phyloP scores from a whole-genome alignment of 1,284 basidiomycete genomes.

The Meira miltonrushii region DNA sequence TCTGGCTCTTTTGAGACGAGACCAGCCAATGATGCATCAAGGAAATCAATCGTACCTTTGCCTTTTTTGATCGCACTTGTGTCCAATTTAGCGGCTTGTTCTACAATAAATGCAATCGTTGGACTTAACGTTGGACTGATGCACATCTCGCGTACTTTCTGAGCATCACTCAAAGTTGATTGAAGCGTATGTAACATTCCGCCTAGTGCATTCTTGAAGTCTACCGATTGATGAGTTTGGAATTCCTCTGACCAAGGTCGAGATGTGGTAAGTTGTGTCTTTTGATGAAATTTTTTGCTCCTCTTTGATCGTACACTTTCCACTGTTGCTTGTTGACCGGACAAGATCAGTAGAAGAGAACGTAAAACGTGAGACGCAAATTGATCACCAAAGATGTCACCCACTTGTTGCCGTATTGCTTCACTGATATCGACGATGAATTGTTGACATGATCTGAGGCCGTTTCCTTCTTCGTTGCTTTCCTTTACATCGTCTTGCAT shows the following conservation, averaged over 20 bases:
- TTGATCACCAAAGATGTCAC: slow-evolving; percentile 24
- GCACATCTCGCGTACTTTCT: slow-evolving; percentile 21
- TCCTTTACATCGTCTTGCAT: slow-evolving; percentile 7
- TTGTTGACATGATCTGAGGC: slow-evolving; percentile 19
- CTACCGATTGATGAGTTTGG: slow-evolving; percentile 15
- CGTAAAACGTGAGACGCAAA: slow-evolving; percentile 45
- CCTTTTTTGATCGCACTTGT: neutral
- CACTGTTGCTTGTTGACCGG: slow-evolving; percentile 29
- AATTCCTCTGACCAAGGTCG: neutral
- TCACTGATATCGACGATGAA: slow-evolving; percentile 28
- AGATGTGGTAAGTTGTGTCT: slow-evolving; percentile 16
- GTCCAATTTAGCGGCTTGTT: slow-evolving; percentile 14
- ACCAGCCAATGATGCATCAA: slow-evolving; percentile 32
- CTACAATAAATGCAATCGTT: slow-evolving; percentile 35
- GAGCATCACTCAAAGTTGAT: slow-evolving; percentile 8
- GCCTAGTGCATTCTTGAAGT: slow-evolving; percentile 18
- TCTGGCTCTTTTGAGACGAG: slow-evolving; percentile 18
- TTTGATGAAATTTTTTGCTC: slow-evolving; percentile 41
- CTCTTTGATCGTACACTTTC: slow-evolving; percentile 27
- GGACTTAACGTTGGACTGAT: slow-evolving; percentile 36
- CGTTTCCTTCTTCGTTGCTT: neutral
- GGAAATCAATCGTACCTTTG: slow-evolving; percentile 15
- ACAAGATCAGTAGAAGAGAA: slow-evolving; percentile 34
- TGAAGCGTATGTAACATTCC: slow-evolving; percentile 1
- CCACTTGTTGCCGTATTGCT: slow-evolving; percentile 1